Percentiles rank a stretch among this genome's conserved stretches.
phyloP scores from a whole-genome alignment of 1,284 basidiomycete species.

The Moesziomyces sp. region DNA sequence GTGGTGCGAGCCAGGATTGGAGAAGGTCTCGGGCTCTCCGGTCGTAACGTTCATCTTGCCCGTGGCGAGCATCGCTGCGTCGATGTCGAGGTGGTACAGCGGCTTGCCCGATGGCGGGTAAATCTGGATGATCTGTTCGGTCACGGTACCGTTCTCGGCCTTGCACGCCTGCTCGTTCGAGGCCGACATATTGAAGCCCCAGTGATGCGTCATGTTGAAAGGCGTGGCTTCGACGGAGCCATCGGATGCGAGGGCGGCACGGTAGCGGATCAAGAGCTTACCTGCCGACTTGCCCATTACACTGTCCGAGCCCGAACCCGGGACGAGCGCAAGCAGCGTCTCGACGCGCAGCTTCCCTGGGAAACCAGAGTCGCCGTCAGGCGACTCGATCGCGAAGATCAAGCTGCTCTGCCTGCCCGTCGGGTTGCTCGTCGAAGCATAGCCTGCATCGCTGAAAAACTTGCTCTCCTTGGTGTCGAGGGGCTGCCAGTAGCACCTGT shows the following conservation, averaged over 20 bases:
- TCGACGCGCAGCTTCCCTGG: constrained; percentile 59
- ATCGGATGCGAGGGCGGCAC: constrained; percentile 45
- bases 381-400: constrained; percentile 53
- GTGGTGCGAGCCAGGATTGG: constrained; percentile 39
- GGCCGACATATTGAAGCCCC: constrained; percentile 61
- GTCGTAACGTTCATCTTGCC: constrained; percentile 33
- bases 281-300: constrained; percentile 45
- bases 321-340: constrained; percentile 46
- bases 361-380: constrained; percentile 57
- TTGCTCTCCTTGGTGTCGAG: constrained; percentile 35
- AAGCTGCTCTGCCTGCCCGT: constrained; percentile 29
- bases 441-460: constrained; percentile 35
- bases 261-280: constrained; percentile 53
- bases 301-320: constrained; percentile 14
- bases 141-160: constrained; percentile 42
- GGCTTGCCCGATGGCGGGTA: constrained; percentile 22
- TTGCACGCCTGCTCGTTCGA: constrained; percentile 25
- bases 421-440: constrained; percentile 29
- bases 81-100: constrained; percentile 51
- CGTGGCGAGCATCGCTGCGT: constrained; percentile 45
- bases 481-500: constrained; percentile 54
- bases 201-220: constrained; percentile 65
- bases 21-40: constrained; percentile 24
- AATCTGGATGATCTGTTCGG: constrained; percentile 51
- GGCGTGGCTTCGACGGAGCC: constrained; percentile 53